phyloP scores from a whole-genome alignment of 371 early-diverging fungal species.

The Lichtheimia ramosa region DNA sequence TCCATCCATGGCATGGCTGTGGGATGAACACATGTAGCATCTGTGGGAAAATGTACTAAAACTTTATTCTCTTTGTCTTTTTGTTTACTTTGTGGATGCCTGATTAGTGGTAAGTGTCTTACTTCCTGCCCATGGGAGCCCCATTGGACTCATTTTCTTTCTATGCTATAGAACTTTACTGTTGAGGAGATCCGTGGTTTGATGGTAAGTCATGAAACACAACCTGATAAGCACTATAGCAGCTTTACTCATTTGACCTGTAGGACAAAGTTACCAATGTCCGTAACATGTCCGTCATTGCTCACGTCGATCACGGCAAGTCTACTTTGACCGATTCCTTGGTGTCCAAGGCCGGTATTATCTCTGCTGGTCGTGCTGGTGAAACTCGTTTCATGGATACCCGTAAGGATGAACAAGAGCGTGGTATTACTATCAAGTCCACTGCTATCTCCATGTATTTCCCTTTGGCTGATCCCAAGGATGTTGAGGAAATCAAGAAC shows the following conservation, averaged over 20 bases:
- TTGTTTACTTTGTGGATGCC: not conserved
- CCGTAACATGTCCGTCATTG: constrained; percentile 99
- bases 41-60: constrained; percentile 4
- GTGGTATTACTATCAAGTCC: constrained; percentile 99
- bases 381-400: constrained; percentile 98
- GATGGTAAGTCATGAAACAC: constrained; percentile 39
- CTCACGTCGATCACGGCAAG: constrained; percentile 97
- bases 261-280: constrained; percentile 72
- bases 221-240: constrained; percentile 1
- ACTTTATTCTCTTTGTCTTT: not conserved
- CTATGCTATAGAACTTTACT: constrained; percentile 32
- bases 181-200: constrained; percentile 39
- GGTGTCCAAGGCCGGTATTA: constrained; percentile 98
- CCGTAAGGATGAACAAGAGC: constrained; percentile 97
- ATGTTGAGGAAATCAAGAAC: constrained; percentile 78
- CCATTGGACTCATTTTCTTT: not conserved
- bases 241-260: not conserved
- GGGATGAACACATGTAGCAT: not conserved
- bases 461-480: constrained; percentile 78
- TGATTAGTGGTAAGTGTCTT: constrained; percentile 16
- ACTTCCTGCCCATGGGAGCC: not conserved
- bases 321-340: constrained; percentile 96
- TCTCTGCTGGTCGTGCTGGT: constrained; percentile 93
- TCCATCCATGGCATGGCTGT: constrained; percentile 15
- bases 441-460: constrained; percentile 99